phyloP scores from a whole-genome alignment of 371 early-diverging fungal species.

The Vairimorpha necatrix region DNA sequence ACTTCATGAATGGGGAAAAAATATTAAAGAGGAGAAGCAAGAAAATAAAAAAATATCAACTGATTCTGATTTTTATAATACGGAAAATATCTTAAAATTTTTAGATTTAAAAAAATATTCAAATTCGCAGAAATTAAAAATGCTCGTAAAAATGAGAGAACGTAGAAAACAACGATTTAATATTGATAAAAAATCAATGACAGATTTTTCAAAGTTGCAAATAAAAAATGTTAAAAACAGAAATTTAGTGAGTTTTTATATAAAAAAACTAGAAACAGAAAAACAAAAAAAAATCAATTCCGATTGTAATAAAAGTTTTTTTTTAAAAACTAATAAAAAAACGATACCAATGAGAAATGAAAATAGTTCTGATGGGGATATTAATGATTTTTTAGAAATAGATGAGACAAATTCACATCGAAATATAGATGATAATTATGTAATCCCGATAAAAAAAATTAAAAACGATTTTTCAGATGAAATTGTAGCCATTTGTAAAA shows the following conservation, averaged over 20 bases:
- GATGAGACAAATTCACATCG: no score
- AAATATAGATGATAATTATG: no score
- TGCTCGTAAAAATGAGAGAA: conserved; percentile 42
- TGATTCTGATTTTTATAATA: not conserved
- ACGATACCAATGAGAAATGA: not conserved
- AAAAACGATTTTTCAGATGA: not conserved
- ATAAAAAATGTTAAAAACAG: conserved; percentile 51
- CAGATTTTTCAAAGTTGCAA: conserved; percentile 36
- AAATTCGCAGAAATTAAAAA: conserved; percentile 29
- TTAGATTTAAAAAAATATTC: conserved; percentile 31
- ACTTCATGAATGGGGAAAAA: not conserved
- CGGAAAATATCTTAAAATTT: conserved; percentile 9
- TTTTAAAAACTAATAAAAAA: conserved; percentile 9
- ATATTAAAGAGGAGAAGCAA: not conserved
- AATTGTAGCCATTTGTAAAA: not conserved
- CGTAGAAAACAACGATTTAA: conserved; percentile 21
- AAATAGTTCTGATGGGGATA: not conserved
- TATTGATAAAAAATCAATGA: not conserved
- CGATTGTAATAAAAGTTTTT: conserved; percentile 33
- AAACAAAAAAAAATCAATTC: conserved; percentile 23
- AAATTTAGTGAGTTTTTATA: conserved; percentile 35
- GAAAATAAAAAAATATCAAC: not conserved
- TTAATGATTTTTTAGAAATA: conserved; percentile 5
- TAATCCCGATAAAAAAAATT: not conserved
- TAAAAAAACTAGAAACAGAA: conserved; percentile 28